These are phyloP conservation scores for Zarea fungicola DNA, from an alignment of 2,329 filamentous ascomycete species.

Conservation along the genomic window DNA sequence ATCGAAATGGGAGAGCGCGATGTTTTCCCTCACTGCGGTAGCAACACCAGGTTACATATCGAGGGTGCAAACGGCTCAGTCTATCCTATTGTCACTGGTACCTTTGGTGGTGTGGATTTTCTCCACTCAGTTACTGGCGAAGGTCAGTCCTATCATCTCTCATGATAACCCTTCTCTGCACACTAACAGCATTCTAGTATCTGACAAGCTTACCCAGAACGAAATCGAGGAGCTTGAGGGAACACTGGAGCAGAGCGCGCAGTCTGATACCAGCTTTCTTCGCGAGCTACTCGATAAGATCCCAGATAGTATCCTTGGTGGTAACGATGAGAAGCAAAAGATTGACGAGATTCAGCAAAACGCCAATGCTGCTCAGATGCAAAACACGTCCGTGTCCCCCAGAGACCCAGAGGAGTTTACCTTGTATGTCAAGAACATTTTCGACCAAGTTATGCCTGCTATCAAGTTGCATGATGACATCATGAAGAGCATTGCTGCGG, in stretches of 20 bases:
- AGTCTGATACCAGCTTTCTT: constrained; percentile 66
- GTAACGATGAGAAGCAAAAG: constrained; percentile 66
- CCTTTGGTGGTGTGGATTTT: constrained; percentile 93
- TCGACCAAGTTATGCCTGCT: constrained; percentile 78
- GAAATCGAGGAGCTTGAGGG: constrained; percentile 85
- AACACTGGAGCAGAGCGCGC: constrained; percentile 62
- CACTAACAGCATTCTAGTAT: constrained; percentile 46
- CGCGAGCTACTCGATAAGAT: constrained; percentile 77
- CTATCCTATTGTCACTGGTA: constrained; percentile 82
- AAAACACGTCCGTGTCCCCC: constrained; percentile 68
- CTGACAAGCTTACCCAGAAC: constrained; percentile 85
- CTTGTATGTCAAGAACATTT: constrained; percentile 65
- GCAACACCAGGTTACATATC: constrained; percentile 64
- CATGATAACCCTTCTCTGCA: neutral
- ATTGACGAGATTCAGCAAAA: constrained; percentile 76
- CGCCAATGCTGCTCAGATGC: constrained; percentile 67
- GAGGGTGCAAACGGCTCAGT: constrained; percentile 60
- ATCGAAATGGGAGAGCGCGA: constrained; percentile 74
- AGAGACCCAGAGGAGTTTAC: constrained; percentile 81
- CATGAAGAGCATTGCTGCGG: constrained; percentile 70
- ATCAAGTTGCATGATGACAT: constrained; percentile 88
- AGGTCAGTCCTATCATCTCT: constrained; percentile 31
- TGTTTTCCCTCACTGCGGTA: constrained; percentile 86
- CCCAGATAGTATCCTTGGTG: constrained; percentile 73
- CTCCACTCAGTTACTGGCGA: constrained; percentile 77